A percentile compares a stretch with the other conserved stretches of the same genome.
Conservation (phyloP, 2,329 filamentous ascomycete species). For the Microthyrium microscopicum region DNA sequence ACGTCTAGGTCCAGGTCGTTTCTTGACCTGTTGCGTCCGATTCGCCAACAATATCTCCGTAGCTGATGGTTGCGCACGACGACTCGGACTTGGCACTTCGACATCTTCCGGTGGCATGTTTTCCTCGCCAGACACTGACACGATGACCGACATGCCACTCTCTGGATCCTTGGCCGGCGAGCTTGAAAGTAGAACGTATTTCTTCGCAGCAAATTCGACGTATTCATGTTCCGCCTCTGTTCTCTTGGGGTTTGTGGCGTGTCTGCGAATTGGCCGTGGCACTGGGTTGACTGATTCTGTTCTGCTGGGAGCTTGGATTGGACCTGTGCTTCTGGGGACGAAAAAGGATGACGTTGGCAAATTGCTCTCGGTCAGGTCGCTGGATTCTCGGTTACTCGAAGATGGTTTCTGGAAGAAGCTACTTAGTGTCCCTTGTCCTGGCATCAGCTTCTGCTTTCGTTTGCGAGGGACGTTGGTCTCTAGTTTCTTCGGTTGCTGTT, state of each 20-base stretch:
- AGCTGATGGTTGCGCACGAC: no score
- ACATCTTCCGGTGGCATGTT: no score
- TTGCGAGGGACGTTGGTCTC: not conserved
- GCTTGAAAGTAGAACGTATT: constrained; percentile 33
- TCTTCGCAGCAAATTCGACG: constrained; percentile 15
- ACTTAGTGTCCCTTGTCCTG: not conserved
- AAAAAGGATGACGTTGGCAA: not conserved
- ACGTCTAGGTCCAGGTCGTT: no score
- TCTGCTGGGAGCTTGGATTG: not conserved
- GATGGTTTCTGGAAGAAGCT: constrained; percentile 12
- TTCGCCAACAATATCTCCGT: no score
- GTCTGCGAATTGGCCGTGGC: not conserved
- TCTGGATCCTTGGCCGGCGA: constrained; percentile 21
- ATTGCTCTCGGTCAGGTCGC: constrained; percentile 7
- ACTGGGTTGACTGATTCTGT: not conserved
- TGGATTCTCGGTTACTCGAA: no score
- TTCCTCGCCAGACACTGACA: no score
- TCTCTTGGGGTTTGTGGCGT: not conserved
- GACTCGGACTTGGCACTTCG: no score
- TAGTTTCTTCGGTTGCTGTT: not conserved
- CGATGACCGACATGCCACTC: constrained; percentile 2
- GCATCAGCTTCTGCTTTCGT: not conserved
- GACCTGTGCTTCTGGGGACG: not conserved
- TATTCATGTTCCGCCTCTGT: constrained; percentile 14
- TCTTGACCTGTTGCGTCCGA: no score